These are phyloP conservation scores for Xylariaceae sp. DNA, from an alignment of 2,329 filamentous ascomycete species.

Conservation along the genomic window DNA sequence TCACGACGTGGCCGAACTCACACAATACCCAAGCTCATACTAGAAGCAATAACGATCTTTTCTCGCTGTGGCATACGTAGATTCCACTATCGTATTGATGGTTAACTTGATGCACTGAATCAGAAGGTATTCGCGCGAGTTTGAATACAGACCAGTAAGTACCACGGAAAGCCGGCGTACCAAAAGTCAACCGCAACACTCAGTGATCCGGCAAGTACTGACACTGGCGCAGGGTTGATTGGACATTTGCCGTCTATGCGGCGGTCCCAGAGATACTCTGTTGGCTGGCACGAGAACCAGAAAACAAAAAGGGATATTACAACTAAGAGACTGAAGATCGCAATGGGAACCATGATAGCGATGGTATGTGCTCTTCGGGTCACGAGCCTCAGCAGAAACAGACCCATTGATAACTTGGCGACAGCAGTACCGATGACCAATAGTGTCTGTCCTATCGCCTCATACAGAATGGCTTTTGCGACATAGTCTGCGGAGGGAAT, in stretches of 20 bases:
- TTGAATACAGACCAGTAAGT: constrained; percentile 8
- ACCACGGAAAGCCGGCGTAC: constrained; percentile 14
- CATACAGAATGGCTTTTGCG: constrained; percentile 25
- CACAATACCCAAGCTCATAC: constrained; percentile 19
- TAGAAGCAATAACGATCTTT: constrained; percentile 8
- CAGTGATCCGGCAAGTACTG: constrained; percentile 4
- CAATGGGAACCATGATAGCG: constrained; percentile 32
- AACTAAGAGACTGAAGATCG: constrained; percentile 1
- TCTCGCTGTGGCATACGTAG: constrained; percentile 3
- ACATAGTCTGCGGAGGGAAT: constrained; percentile 2
- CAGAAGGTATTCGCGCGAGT: background rate
- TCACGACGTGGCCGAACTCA: constrained; percentile 5
- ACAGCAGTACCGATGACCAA: constrained; percentile 36
- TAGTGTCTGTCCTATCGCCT: constrained; percentile 34
- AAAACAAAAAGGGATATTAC: constrained; percentile 1
- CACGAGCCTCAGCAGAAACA: constrained; percentile 38
- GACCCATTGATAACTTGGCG: constrained; percentile 36
- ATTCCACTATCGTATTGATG: background rate
- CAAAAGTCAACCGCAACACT: constrained; percentile 15
- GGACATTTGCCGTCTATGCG: constrained; percentile 12
- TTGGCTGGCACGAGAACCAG: constrained; percentile 16
- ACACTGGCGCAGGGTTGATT: constrained; percentile 5
- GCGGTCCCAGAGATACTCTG: constrained; percentile 15
- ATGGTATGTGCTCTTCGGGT: constrained; percentile 32
- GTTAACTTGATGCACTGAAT: background rate